Evolutionary conservation across 2,329 filamentous ascomycete species (phyloP).

Genomic region (Colletotrichum phormii): DNA sequence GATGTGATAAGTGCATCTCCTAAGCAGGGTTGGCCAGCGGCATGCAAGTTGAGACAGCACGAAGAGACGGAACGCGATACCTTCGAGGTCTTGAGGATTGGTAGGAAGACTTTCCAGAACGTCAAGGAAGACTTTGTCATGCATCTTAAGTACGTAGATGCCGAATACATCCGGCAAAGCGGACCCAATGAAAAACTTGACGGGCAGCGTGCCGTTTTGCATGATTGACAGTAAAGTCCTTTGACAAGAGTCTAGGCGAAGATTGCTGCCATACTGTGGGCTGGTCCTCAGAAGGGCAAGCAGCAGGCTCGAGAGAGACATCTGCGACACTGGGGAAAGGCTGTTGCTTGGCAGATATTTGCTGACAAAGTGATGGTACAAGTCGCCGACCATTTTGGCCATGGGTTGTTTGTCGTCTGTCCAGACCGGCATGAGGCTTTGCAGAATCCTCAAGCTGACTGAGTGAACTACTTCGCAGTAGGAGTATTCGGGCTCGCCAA

Average conservation of each 20-base stretch:
- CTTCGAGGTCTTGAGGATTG: conserved; percentile 78
- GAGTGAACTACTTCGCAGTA: conserved; percentile 80
- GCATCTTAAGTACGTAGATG: conserved; percentile 82
- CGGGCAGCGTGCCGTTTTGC: conserved; percentile 70
- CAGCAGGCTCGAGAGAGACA: conserved; percentile 75
- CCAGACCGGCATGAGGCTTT: conserved; percentile 74
- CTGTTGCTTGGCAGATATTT: conserved; percentile 74
- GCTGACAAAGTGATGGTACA: conserved; percentile 84
- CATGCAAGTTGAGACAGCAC: conserved; percentile 83
- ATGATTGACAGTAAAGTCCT: conserved; percentile 83
- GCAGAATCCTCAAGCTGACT: conserved; percentile 75
- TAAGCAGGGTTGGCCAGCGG: conserved; percentile 85
- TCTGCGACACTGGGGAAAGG: conserved; percentile 76
- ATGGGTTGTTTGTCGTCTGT: conserved; percentile 59
- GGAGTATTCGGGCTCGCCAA: conserved; percentile 70
- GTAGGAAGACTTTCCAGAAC: conserved; percentile 83
- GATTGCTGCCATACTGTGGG: conserved; percentile 72
- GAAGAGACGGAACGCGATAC: conserved; percentile 85
- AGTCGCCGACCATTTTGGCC: conserved; percentile 66
- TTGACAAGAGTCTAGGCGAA: conserved; percentile 69
- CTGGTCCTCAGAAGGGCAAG: conserved; percentile 75
- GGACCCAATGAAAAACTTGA: conserved; percentile 81
- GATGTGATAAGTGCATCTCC: conserved; percentile 90
- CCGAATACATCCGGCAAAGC: conserved; percentile 81
- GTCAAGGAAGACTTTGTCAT: conserved; percentile 87